A percentile compares a stretch with the other conserved stretches of the same genome.
Evolutionary conservation across 208 protist species (phyloP).

Genomic region (Leishmania mexicana): DNA sequence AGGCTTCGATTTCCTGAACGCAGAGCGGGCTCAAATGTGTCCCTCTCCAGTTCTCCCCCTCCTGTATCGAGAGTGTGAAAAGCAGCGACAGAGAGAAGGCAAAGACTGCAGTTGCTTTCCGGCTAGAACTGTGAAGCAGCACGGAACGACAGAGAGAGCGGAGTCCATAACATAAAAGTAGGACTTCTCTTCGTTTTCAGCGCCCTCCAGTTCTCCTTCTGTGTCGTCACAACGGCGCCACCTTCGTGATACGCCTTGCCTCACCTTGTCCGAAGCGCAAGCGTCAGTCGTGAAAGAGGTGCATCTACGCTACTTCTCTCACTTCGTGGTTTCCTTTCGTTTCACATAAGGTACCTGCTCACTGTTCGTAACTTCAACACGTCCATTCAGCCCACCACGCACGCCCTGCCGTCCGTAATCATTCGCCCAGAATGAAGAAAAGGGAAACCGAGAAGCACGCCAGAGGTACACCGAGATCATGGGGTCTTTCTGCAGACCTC

Average conservation of each 20-base stretch:
- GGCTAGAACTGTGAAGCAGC: not conserved
- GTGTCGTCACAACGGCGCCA: not conserved
- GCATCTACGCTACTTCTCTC: not conserved
- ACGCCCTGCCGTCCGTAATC: not conserved
- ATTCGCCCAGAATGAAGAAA: not conserved
- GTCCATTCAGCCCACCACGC: not conserved
- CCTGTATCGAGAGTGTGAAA: not conserved
- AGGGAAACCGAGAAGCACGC: not conserved
- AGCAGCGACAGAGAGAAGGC: not conserved
- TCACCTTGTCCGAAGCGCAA: not conserved
- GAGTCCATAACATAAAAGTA: not conserved
- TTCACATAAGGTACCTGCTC: not conserved
- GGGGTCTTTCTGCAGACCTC: not conserved
- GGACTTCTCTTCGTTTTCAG: not conserved
- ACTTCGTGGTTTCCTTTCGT: not conserved
- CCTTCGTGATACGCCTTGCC: not conserved
- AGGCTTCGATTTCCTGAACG: not conserved
- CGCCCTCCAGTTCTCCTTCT: not conserved
- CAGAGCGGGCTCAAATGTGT: not conserved
- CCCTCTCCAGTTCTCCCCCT: not conserved
- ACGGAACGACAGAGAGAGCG: not conserved
- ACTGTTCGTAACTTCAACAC: not conserved
- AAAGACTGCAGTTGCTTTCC: not conserved
- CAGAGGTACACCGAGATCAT: not conserved
- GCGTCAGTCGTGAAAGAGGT: not conserved